Evolutionary conservation across 1,284 basidiomycete genomes (phyloP).

Genomic region (Cryptococcus sp.): DNA sequence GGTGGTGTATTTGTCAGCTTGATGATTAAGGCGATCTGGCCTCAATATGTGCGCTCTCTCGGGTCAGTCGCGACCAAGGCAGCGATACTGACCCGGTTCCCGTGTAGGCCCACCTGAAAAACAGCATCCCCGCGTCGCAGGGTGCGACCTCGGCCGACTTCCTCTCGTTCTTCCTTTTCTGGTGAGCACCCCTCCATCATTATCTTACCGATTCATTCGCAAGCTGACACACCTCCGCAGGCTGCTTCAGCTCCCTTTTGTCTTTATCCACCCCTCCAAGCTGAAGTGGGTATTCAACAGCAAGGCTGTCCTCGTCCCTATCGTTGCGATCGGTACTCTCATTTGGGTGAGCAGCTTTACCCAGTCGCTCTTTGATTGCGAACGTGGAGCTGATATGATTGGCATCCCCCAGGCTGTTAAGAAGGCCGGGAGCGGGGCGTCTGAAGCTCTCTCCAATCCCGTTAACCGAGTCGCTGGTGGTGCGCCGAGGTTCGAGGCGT

Average conservation of each 20-base stretch:
- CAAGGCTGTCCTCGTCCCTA: conserved; percentile 63
- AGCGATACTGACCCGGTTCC: no score
- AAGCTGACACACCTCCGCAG: conserved; percentile 5
- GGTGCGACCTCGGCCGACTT: conserved; percentile 63
- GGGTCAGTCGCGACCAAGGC: no score
- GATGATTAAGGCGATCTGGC: conserved; percentile 77
- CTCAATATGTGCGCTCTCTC: conserved; percentile 51
- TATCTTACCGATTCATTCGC: neutral
- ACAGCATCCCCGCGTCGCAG: conserved; percentile 59
- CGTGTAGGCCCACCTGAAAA: conserved; percentile 55
- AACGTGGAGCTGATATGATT: neutral
- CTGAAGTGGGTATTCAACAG: conserved; percentile 68
- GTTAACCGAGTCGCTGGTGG: conserved; percentile 29
- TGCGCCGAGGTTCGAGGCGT: conserved; percentile 33
- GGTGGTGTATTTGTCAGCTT: conserved; percentile 44
- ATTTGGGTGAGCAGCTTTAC: conserved; percentile 58
- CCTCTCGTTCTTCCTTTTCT: conserved; percentile 70
- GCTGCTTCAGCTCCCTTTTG: conserved; percentile 57
- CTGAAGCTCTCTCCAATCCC: conserved; percentile 53
- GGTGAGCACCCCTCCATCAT: conserved; percentile 51
- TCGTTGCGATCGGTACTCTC: conserved; percentile 65
- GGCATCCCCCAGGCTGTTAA: conserved; percentile 62
- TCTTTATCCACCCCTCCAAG: conserved; percentile 69
- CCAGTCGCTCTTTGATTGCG: conserved; percentile 56
- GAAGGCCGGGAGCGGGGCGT: conserved; percentile 61